A percentile compares a stretch with the other conserved stretches of the same genome.
These are phyloP conservation scores for Ambrosia artemisiifolia DNA, from an alignment of 129 eudicot genomes.

Conservation along the genomic window DNA sequence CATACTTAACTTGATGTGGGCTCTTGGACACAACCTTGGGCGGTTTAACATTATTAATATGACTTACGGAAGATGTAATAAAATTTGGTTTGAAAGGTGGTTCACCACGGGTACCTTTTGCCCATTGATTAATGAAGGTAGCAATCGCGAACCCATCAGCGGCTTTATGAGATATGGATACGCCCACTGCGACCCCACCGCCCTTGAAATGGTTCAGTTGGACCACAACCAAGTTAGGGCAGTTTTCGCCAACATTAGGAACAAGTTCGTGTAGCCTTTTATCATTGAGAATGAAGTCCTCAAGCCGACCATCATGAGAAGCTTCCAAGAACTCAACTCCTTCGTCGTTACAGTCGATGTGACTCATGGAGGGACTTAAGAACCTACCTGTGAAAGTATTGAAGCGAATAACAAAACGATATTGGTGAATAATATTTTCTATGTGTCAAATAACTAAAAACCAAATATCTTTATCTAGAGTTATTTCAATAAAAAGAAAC, in stretches of 20 bases:
- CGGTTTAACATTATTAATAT: too few species aligned
- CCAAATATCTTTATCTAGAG: too few species aligned
- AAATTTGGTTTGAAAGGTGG: slow-evolving; percentile 1
- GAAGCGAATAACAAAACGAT: background rate
- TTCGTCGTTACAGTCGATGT: background rate
- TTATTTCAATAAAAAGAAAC: too few species aligned
- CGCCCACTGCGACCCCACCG: background rate
- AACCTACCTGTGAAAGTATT: background rate
- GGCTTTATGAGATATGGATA: background rate
- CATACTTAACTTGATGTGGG: background rate
- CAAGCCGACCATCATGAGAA: background rate
- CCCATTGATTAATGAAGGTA: background rate
- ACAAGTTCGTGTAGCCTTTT: background rate
- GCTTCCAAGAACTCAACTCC: background rate
- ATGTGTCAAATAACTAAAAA: too few species aligned
- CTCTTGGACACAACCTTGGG: background rate
- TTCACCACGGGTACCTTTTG: background rate
- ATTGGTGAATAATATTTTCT: too few species aligned
- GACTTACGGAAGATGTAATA: background rate
- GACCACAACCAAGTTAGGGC: background rate
- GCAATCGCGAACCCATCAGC: background rate
- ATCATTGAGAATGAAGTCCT: background rate
- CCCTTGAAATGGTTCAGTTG: background rate
- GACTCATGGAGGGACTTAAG: background rate
- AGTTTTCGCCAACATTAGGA: background rate